A percentile compares a stretch with the other conserved stretches of the same genome.
Evolutionary conservation across 1,284 basidiomycete species (phyloP).

Genomic region (Puccinia novopanici): DNA sequence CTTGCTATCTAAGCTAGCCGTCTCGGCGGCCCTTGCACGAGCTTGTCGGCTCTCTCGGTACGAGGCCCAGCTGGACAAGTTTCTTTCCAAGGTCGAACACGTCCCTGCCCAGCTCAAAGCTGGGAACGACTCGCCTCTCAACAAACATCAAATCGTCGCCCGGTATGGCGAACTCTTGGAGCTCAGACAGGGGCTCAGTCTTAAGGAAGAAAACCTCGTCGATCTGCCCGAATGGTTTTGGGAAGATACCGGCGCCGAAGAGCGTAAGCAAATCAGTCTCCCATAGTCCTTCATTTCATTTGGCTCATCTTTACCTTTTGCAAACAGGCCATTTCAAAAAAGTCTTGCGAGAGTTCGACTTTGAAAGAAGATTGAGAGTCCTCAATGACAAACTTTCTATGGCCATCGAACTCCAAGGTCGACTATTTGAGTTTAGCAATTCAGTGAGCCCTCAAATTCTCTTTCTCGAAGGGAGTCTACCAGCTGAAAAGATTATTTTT

Average conservation of each 20-base stretch:
- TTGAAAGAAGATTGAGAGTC: conserved; percentile 38
- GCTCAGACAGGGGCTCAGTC: conserved; percentile 38
- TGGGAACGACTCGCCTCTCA: conserved; percentile 41
- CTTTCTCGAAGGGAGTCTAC: neutral
- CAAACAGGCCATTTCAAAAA: conserved; percentile 41
- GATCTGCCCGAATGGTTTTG: conserved; percentile 50
- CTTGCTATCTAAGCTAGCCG: conserved; percentile 34
- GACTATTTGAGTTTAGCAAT: conserved; percentile 47
- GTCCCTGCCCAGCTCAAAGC: conserved; percentile 30
- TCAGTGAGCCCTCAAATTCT: conserved; percentile 13
- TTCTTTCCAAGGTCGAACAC: conserved; percentile 46
- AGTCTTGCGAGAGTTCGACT: conserved; percentile 43
- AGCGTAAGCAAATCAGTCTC: conserved; percentile 9
- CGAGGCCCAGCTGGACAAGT: conserved; percentile 40
- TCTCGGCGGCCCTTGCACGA: conserved; percentile 31
- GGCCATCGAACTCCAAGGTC: conserved; percentile 46
- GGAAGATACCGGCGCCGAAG: conserved; percentile 48
- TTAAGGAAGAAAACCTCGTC: conserved; percentile 43
- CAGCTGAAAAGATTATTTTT: neutral
- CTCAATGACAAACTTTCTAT: conserved; percentile 46
- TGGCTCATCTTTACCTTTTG: neutral
- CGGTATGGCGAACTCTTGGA: conserved; percentile 45
- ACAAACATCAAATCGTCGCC: conserved; percentile 42
- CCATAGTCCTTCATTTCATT: neutral
- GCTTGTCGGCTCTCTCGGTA: conserved; percentile 44